A percentile compares a stretch with the other conserved stretches of the same genome.
These are phyloP conservation scores for Apiotrichum laibachii DNA, from an alignment of 1,284 basidiomycete genomes.

Conservation along the genomic window DNA sequence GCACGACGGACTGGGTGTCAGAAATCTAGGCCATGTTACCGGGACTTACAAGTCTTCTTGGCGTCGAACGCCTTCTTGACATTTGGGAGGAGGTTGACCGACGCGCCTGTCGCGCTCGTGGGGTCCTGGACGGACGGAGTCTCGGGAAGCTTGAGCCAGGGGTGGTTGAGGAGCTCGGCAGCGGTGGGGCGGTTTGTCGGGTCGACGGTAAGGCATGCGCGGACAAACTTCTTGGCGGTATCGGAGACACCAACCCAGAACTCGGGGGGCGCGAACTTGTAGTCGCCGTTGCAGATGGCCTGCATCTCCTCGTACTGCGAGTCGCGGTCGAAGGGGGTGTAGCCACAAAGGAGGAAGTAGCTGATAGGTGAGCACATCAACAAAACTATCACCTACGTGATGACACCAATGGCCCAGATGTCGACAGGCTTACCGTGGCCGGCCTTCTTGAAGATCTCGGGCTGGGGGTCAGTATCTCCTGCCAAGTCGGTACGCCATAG, in stretches of 20 bases:
- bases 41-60: conserved; percentile 70
- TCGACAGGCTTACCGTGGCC: conserved; percentile 96
- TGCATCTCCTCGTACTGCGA: conserved; percentile 84
- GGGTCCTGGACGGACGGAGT: conserved; percentile 59
- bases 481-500: not conserved
- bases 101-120: conserved; percentile 59
- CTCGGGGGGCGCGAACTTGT: conserved; percentile 82
- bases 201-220: conserved; percentile 76
- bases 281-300: conserved; percentile 87
- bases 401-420: conserved; percentile 95
- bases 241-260: conserved; percentile 83
- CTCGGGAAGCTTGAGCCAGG: conserved; percentile 62
- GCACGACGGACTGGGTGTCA: conserved; percentile 70
- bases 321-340: conserved; percentile 91
- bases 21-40: not conserved
- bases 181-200: conserved; percentile 74
- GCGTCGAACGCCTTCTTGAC: conserved; percentile 87
- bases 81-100: conserved; percentile 78
- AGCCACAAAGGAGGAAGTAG: conserved; percentile 90
- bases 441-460: conserved; percentile 94
- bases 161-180: conserved; percentile 65
- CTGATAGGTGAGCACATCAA: conserved; percentile 19
- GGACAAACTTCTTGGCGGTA: conserved; percentile 77
- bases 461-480: conserved; percentile 44
- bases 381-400: conserved; percentile 56